Evolutionary conservation across 2,329 filamentous ascomycete species (phyloP), one percentile per base, ranked within the genome.

Genomic region (Paraconiothyrium sp.): DNA sequence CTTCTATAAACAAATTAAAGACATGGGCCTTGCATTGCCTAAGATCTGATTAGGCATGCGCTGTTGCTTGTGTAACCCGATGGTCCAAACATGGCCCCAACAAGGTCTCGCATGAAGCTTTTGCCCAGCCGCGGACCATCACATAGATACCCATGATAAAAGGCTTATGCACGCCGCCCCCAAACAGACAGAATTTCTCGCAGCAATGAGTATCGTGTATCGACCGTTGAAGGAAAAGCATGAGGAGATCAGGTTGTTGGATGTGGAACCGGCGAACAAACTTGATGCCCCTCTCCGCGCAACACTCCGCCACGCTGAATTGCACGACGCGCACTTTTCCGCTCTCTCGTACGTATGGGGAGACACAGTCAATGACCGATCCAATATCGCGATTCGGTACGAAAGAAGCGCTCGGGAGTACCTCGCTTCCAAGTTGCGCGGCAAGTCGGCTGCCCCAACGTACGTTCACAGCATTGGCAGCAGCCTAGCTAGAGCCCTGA

Each of bases 321-420:
- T 58, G 16, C 10, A 49, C 7, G 55, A 44, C 9, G 55, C 55
- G 20, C 10, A 27, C 11, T 58, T 39, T 43, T 50, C 20, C 27
- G 55, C 46, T 4, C 55, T 58, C 34, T 58, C 55, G 10, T 58
- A 51, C 11, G 46, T 58, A 11, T 58, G 46, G 46, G 46, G 46
- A 20, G 16, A 57, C 8, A 14, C n/a, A 9, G 24, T 13, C 13
- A 27, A 43, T 4, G 55, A 57, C 22, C 37, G 34, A 20, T 50
- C 55, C 6, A 22, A 49, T 10, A 57, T 57, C 46, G 20, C 34
- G 24, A 50, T 58, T 16, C 32, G 1, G 14, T 58, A 58, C 35
- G 44, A 43, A 14, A 44, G 13, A 43, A 41, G 20, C 22, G 30
- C 46, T 14, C 44, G 55, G 24, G 13, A 39, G 16, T 48, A 41